Percentiles rank a stretch among this genome's conserved stretches.
Conservation (phyloP, 2,329 filamentous ascomycete species). For the Fusarium luffae region DNA sequence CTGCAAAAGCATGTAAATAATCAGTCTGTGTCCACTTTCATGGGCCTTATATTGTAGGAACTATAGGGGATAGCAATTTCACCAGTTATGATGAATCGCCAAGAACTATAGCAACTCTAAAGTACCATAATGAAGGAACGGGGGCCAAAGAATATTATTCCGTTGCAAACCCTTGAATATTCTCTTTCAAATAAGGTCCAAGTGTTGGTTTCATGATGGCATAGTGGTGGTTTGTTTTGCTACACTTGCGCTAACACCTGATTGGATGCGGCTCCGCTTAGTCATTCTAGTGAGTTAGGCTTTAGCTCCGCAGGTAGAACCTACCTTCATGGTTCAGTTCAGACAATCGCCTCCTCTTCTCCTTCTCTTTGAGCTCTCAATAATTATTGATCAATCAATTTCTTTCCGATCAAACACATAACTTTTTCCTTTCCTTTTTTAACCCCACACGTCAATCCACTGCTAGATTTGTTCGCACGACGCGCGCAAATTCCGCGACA, state of each 20-base stretch:
- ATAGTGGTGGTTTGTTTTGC: constrained; percentile 1
- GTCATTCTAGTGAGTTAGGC: constrained; percentile 32
- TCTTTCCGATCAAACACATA: constrained; percentile 1
- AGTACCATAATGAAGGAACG: background rate
- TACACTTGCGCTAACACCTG: constrained; percentile 10
- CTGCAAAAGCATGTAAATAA: background rate
- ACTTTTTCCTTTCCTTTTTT: background rate
- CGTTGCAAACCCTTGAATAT: background rate
- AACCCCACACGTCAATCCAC: background rate
- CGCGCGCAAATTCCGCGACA: constrained; percentile 13
- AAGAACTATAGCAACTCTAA: background rate
- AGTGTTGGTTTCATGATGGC: background rate
- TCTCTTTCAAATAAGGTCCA: background rate
- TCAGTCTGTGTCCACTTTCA: background rate
- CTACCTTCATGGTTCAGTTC: constrained; percentile 31
- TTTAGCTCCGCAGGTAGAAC: constrained; percentile 35
- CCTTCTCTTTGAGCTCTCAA: constrained; percentile 22
- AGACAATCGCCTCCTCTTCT: constrained; percentile 31
- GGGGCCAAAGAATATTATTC: background rate
- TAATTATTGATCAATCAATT: constrained; percentile 4
- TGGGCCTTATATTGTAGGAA: background rate
- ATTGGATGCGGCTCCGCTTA: constrained; percentile 34
- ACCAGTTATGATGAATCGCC: background rate
- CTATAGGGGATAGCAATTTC: background rate
- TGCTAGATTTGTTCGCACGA: background rate